Conservation (phyloP, 345 rosid species). For the Ceriops zippeliana region DNA sequence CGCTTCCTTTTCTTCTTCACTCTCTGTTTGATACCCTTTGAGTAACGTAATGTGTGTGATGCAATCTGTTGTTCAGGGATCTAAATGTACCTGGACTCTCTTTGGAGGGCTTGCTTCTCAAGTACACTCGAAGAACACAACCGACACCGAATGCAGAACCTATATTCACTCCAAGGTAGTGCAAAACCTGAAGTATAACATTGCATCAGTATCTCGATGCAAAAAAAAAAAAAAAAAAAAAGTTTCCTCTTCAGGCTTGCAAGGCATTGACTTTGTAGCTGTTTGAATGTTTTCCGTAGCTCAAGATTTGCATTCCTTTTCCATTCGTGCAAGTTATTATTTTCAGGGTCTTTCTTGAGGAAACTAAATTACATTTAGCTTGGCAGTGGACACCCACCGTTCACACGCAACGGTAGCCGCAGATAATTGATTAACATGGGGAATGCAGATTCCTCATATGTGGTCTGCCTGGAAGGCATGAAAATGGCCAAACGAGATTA, state of each 20-base stretch:
- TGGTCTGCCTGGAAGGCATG: no score
- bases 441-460: no score
- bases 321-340: not conserved
- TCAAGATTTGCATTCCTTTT: not conserved
- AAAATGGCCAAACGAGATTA: no score
- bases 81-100: conserved; percentile 78
- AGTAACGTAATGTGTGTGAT: conserved; percentile 1
- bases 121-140: conserved; percentile 76
- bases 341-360: not conserved
- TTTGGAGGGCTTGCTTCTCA: conserved; percentile 76
- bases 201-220: not conserved
- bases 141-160: conserved; percentile 64
- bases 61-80: conserved; percentile 49
- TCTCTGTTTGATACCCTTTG: not conserved
- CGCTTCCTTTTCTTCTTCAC: not conserved
- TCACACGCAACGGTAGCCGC: no score
- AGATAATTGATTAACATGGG: no score
- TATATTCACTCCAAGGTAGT: conserved; percentile 65
- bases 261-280: not conserved
- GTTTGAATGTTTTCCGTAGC: not conserved
- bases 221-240: not conserved
- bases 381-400: no score
- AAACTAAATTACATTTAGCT: not conserved
- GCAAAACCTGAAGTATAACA: not conserved
- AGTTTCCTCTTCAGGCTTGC: not conserved